A percentile compares a stretch with the other conserved stretches of the same genome.
Evolutionary conservation across 2,329 filamentous ascomycete species (phyloP).

Genomic region (Neonectria hederae): DNA sequence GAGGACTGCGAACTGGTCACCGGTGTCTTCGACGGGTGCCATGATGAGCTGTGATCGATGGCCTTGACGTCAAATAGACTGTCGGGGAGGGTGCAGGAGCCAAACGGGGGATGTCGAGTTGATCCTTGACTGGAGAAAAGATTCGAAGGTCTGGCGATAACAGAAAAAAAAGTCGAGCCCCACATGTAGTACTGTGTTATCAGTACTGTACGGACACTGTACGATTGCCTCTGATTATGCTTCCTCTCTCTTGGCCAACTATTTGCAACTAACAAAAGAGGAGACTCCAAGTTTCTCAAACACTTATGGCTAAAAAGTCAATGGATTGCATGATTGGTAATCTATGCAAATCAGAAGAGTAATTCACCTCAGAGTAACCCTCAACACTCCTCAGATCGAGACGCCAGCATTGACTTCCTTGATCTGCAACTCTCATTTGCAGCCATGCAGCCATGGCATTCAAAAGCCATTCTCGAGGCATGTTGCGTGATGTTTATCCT

Average conservation of each 20-base stretch:
- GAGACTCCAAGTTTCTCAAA: not conserved
- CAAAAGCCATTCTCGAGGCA: not conserved
- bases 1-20: constrained; percentile 73
- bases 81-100: not conserved
- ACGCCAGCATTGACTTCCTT: not conserved
- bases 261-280: too few relatives aligned
- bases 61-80: not conserved
- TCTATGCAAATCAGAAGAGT: not conserved
- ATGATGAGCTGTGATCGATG: constrained; percentile 31
- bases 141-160: constrained; percentile 16
- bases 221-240: not conserved
- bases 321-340: not conserved
- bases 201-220: not conserved
- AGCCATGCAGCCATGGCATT: not conserved
- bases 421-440: not conserved
- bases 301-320: not conserved
- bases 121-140: not conserved
- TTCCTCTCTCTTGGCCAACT: not conserved
- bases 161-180: constrained; percentile 37
- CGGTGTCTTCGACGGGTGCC: constrained; percentile 38
- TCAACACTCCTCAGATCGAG: not conserved
- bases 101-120: not conserved
- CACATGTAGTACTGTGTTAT: constrained; percentile 27
- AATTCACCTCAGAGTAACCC: not conserved
- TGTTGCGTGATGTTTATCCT: not conserved